Conservation (phyloP, 768 basidiomycete species). For the Glaciozyma martinii region DNA sequence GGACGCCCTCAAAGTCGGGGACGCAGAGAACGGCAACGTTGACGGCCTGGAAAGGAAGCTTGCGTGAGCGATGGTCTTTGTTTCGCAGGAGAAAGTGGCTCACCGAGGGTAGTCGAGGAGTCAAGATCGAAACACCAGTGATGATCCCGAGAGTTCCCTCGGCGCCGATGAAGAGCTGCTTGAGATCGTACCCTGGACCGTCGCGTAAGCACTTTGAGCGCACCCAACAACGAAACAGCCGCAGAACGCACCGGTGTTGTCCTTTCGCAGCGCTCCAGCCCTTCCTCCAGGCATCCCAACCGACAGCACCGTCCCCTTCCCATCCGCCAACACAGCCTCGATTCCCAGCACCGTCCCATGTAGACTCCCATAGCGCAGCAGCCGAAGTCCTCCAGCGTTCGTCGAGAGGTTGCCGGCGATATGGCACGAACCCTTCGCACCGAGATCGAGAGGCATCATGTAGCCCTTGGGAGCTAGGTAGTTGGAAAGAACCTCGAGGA, state of each 20-base stretch:
- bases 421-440: conserved; percentile 55
- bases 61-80: neutral
- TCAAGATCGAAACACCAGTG: conserved; percentile 88
- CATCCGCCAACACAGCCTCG: conserved; percentile 91
- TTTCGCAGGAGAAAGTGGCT: conserved; percentile 2
- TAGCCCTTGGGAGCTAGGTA: conserved; percentile 77
- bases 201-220: neutral
- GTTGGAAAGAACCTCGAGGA: conserved; percentile 78
- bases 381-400: conserved; percentile 91
- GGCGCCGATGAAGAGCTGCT: conserved; percentile 94
- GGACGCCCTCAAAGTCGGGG: conserved; percentile 74
- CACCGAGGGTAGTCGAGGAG: conserved; percentile 58
- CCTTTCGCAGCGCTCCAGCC: conserved; percentile 59
- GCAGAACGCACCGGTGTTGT: conserved; percentile 71
- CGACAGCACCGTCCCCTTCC: conserved; percentile 65
- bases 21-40: conserved; percentile 88
- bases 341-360: conserved; percentile 91
- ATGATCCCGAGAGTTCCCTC: conserved; percentile 95
- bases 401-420: conserved; percentile 96
- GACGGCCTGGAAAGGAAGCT: conserved; percentile 48
- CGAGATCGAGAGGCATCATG: conserved; percentile 64
- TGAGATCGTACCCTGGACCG: conserved; percentile 78
- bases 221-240: neutral
- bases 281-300: conserved; percentile 57
- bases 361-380: conserved; percentile 86